These are phyloP conservation scores for Elymus sibiricus DNA, from an alignment of 176 grass and related monocot genomes.

Conservation along the genomic window DNA sequence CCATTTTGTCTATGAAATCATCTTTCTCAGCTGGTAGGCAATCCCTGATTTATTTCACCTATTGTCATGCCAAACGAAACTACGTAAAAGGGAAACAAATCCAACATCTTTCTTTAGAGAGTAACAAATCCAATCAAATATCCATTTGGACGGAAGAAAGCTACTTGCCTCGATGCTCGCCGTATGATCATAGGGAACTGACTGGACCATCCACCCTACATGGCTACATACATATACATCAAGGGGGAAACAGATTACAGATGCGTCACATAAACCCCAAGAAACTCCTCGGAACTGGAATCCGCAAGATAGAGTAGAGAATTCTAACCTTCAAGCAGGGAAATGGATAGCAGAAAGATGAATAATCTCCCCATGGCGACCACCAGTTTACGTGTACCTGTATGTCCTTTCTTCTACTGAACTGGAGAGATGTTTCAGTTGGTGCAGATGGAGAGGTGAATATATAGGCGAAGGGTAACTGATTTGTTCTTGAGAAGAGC, in stretches of 20 bases:
- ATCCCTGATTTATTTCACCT: background rate
- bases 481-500: background rate
- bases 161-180: constrained; percentile 56
- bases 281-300: background rate
- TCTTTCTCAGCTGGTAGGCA: background rate
- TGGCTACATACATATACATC: background rate
- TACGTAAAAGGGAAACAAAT: background rate
- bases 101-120: background rate
- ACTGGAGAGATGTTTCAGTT: background rate
- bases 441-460: background rate
- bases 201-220: constrained; percentile 31
- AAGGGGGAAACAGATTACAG: background rate
- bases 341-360: background rate
- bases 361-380: background rate
- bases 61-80: background rate
- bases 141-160: background rate
- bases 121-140: background rate
- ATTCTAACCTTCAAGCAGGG: constrained; percentile 11
- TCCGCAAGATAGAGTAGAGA: background rate
- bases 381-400: background rate
- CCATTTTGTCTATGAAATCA: background rate
- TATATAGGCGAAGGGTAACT: background rate
- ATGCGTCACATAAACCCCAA: background rate
- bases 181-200: constrained; percentile 70
- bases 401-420: background rate